A percentile compares a stretch with the other conserved stretches of the same genome.
Evolutionary conservation across 2,329 filamentous ascomycete genomes (phyloP).

Genomic region (Fusarium nisikadoi): DNA sequence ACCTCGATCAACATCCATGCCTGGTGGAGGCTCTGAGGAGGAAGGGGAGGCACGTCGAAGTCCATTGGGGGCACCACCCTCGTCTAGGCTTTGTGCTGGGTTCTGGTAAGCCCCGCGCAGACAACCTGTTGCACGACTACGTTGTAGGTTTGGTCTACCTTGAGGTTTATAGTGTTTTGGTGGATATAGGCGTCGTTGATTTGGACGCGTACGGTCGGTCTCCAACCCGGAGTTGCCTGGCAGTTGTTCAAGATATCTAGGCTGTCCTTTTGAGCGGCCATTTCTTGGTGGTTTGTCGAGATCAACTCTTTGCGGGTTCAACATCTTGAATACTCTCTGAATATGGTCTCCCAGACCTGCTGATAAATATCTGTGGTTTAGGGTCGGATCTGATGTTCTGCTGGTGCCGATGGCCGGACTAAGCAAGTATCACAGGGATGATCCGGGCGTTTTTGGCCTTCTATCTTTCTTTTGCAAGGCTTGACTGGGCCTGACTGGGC

Average conservation of each 20-base stretch:
- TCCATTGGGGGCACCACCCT: neutral
- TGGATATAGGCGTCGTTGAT: neutral
- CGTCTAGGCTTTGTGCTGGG: neutral
- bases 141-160: neutral
- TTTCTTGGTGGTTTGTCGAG: neutral
- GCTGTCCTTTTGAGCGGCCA: neutral
- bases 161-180: neutral
- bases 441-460: neutral
- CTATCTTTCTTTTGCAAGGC: neutral
- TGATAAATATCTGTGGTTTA: neutral
- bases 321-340: neutral
- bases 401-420: neutral
- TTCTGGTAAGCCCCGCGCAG: neutral
- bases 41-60: neutral
- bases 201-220: neutral
- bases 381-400: neutral
- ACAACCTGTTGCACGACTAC: neutral
- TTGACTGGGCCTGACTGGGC: neutral
- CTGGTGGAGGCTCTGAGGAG: neutral
- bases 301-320: neutral
- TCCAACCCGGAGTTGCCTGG: neutral
- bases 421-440: conserved; percentile 15
- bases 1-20: neutral
- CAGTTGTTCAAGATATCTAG: neutral
- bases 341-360: neutral